Evolutionary conservation across 108 stramenopile genomes (phyloP).

Genomic region (Cylindrotheca fusiformis): DNA sequence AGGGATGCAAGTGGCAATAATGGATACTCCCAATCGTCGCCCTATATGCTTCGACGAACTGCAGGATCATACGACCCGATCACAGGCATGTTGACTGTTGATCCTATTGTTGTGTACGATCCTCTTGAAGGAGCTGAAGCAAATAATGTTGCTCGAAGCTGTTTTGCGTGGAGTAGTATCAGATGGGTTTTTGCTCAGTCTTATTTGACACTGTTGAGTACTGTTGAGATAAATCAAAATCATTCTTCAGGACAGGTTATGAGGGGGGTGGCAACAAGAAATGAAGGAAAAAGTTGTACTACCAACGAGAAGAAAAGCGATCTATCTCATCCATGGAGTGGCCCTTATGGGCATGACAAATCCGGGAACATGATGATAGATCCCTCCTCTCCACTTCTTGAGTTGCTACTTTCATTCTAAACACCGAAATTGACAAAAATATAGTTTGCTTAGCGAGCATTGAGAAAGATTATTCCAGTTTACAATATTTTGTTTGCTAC

Average conservation of each 20-base stretch:
- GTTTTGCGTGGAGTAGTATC: slow-evolving; percentile 82
- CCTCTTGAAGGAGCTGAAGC: slow-evolving; percentile 78
- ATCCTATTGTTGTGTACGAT: slow-evolving; percentile 86
- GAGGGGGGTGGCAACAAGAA: not conserved
- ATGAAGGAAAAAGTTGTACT: slow-evolving; percentile 4
- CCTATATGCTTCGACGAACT: slow-evolving; percentile 56
- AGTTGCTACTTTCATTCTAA: slow-evolving; percentile 38
- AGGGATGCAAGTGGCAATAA: slow-evolving; percentile 30
- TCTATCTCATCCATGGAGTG: slow-evolving; percentile 7
- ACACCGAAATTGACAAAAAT: no score
- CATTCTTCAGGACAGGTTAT: slow-evolving; percentile 12
- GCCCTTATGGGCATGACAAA: slow-evolving; percentile 24
- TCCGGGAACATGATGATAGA: slow-evolving; percentile 31
- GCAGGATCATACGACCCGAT: slow-evolving; percentile 73
- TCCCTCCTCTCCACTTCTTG: slow-evolving; percentile 35
- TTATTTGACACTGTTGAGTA: slow-evolving; percentile 76
- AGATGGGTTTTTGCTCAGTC: slow-evolving; percentile 84
- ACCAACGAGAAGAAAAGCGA: not conserved
- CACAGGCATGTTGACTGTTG: slow-evolving; percentile 82
- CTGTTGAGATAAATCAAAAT: slow-evolving; percentile 55
- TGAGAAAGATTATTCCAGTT: no score
- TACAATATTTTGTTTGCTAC: no score
- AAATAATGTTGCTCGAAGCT: slow-evolving; percentile 79
- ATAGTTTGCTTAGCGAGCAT: no score
- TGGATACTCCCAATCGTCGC: slow-evolving; percentile 42